A percentile compares a stretch with the other conserved stretches of the same genome.
phyloP scores from a whole-genome alignment of 208 protist species.

The Trypanosoma mega region DNA sequence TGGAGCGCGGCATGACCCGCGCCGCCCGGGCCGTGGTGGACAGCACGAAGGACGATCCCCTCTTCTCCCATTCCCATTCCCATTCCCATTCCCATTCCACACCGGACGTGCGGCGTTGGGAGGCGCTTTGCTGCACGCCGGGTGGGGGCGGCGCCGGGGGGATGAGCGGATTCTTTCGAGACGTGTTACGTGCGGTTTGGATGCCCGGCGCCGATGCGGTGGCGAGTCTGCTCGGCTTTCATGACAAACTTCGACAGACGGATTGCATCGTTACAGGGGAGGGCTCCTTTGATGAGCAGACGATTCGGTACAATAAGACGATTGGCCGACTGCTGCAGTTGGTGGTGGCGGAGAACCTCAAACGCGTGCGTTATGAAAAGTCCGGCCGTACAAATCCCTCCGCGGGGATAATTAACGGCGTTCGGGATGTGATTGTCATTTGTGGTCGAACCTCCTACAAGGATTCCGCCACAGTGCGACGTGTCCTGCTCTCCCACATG shows the following conservation, averaged over 20 bases:
- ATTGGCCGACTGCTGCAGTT: conserved; percentile 70
- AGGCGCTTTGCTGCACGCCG: conserved; percentile 36
- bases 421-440: conserved; percentile 9
- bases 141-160: conserved; percentile 75
- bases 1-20: conserved; percentile 62
- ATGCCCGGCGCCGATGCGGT: conserved; percentile 63
- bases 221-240: conserved; percentile 39
- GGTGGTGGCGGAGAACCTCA: conserved; percentile 58
- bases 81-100: too few species aligned
- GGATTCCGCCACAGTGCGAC: neutral
- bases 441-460: conserved; percentile 10
- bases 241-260: conserved; percentile 11
- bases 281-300: conserved; percentile 79
- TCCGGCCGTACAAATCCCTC: too few species aligned
- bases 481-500: conserved; percentile 9
- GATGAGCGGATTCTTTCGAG: conserved; percentile 79
- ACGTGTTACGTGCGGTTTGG: conserved; percentile 44
- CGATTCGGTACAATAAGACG: conserved; percentile 65
- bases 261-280: conserved; percentile 66
- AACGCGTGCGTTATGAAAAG: conserved; percentile 21
- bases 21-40: conserved; percentile 39
- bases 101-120: too few species aligned
- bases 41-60: conserved; percentile 10
- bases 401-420: neutral
- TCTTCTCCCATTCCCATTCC: too few species aligned